Base-by-base conservation (phyloP, 2,329 filamentous ascomycete genomes). In the Pyricularia pennisetigena region DNA sequence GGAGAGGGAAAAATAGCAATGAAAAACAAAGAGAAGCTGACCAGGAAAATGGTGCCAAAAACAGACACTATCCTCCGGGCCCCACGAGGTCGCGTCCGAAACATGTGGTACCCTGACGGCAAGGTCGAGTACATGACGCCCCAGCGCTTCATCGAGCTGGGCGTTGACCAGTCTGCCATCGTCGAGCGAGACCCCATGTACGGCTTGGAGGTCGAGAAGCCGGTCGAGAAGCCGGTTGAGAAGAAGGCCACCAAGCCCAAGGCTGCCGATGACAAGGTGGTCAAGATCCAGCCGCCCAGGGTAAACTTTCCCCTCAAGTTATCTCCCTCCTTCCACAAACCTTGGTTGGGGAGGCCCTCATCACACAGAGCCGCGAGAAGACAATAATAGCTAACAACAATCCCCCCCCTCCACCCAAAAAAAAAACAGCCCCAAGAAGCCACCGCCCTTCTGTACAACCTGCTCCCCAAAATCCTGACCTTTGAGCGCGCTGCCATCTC, bases 401-500 rank as follows among this genome's bases (percentile, higher is more conserved):
- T 6, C 41, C 20, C 6, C 41, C 9, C 65, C 23, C n/a, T n/a
- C n/a, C n/a, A n/a, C n/a, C n/a, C n/a, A n/a, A n/a, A n/a, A 12
- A 24, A 26, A 26, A 30, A 61, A 67, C 68, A 81, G 77, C 74
- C 79, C 70, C 74, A 77, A 12, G 76, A 78, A 66, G 75, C 77
- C 57, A 75, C 75, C 63, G 68, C 72, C 35, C 73, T 82, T 35
- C 74, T 82, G 30, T 69, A 72, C 24, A 71, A 73, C 29, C 72
- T 79, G 66, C 71, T 82, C 68, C 79, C 80, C 35, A 67, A 75
- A 29, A 74, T 71, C 66, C 75, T 82, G 35, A 74, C 75, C 69
- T 81, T 82, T 74, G 66, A 72, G 41, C 79, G 80, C 59, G 78
- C 78, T 68, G 74, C 76, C 62, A 79, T 78, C 71, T 71, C 73